Percentiles rank a stretch among this genome's conserved stretches.
These are phyloP conservation scores for Phalaenopsis equestris DNA, from an alignment of 106 monocot species.

Conservation along the genomic window DNA sequence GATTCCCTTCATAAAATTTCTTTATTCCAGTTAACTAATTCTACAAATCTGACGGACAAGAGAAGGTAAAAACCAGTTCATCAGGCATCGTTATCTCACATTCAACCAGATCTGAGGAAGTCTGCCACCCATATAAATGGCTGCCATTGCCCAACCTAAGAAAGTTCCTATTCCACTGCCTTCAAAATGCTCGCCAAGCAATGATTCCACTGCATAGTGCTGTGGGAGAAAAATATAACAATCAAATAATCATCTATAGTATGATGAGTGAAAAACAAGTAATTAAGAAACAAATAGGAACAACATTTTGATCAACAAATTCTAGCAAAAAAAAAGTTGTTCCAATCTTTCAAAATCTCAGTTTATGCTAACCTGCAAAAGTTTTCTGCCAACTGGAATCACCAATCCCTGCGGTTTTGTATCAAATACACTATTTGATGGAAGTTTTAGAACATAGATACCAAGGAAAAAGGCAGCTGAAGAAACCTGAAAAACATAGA, in stretches of 20 bases:
- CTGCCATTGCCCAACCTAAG: constrained; percentile 93
- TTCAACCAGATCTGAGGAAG: constrained; percentile 74
- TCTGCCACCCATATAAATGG: constrained; percentile 79
- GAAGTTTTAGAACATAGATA: constrained; percentile 16
- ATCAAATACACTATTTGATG: background rate
- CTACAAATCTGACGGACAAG: background rate
- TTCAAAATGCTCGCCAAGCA: constrained; percentile 12
- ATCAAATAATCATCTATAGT: background rate
- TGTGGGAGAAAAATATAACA: constrained; percentile 8
- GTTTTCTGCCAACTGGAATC: constrained; percentile 49
- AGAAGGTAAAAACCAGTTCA: background rate
- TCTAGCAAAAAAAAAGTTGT: background rate
- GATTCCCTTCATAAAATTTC: background rate
- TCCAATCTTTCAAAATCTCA: background rate
- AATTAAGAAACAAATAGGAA: background rate
- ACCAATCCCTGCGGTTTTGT: constrained; percentile 32
- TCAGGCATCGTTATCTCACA: background rate
- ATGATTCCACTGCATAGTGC: constrained; percentile 4
- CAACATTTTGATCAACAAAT: background rate
- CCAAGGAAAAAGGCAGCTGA: constrained; percentile 28
- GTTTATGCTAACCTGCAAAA: constrained; percentile 44
- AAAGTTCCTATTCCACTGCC: constrained; percentile 44
- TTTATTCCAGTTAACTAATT: background rate
- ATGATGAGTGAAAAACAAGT: background rate
- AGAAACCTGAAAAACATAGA: constrained; percentile 35